These are phyloP conservation scores for Berberis thunbergii DNA, from an alignment of 164 flowering plant genomes.

Conservation along the genomic window DNA sequence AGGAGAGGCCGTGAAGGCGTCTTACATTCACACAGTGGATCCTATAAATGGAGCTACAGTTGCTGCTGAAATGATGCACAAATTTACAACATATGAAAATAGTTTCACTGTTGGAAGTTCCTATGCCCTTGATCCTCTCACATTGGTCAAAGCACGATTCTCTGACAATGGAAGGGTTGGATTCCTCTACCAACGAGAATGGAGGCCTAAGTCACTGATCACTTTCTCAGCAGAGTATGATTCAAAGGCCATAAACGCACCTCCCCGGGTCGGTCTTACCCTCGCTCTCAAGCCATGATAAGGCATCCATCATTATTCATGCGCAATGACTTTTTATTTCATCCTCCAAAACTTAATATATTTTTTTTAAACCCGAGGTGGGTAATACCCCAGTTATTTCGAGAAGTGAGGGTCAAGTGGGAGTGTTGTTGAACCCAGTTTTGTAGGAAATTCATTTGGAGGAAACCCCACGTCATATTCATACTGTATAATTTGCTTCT, in stretches of 20 bases:
- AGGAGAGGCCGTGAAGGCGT: conserved; percentile 63
- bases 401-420: not conserved
- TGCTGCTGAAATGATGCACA: conserved; percentile 71
- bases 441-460: conserved; percentile 8
- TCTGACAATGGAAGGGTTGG: conserved; percentile 42
- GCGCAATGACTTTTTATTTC: not conserved
- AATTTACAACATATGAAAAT: conserved; percentile 40
- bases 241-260: conserved; percentile 22
- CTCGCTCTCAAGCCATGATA: conserved; percentile 63
- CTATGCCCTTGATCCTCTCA: conserved; percentile 42
- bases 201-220: conserved; percentile 70
- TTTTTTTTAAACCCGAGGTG: conserved; percentile 12
- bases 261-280: conserved; percentile 56
- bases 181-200: conserved; percentile 45
- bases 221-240: conserved; percentile 63
- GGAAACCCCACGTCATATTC: not conserved
- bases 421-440: conserved; percentile 17
- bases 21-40: conserved; percentile 47
- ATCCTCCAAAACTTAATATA: not conserved
- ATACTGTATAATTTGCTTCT: too few species aligned
- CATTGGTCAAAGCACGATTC: conserved; percentile 42
- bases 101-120: conserved; percentile 55
- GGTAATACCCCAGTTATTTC: conserved; percentile 5
- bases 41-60: conserved; percentile 39
- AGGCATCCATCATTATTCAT: not conserved